A percentile compares a stretch with the other conserved stretches of the same genome.
These are phyloP conservation scores for Thelonectria rubi DNA, from an alignment of 2,329 filamentous ascomycete species.

Conservation along the genomic window DNA sequence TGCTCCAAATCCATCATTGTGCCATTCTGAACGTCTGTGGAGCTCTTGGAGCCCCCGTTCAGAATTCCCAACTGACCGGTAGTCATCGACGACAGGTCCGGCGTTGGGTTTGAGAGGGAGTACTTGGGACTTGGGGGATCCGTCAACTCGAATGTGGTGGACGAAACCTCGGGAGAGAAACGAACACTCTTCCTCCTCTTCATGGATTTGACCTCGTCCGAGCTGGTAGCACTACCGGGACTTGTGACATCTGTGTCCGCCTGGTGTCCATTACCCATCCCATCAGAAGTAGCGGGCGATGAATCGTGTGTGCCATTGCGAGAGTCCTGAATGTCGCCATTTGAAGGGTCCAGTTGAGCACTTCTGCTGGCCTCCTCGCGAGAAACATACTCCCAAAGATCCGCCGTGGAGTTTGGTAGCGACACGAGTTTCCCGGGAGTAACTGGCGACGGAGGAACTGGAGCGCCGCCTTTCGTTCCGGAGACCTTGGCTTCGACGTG, in stretches of 20 bases:
- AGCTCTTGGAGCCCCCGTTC: conserved; percentile 11
- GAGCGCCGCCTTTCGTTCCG: conserved; percentile 14
- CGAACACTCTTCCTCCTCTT: conserved; percentile 72
- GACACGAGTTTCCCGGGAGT: conserved; percentile 58
- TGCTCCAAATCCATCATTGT: conserved; percentile 73
- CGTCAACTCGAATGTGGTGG: conserved; percentile 64
- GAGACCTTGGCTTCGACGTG: conserved; percentile 9
- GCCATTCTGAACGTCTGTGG: not conserved
- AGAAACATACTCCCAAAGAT: conserved; percentile 35
- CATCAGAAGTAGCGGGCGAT: not conserved
- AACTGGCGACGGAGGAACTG: conserved; percentile 49
- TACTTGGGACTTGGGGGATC: conserved; percentile 62
- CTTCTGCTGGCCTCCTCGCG: not conserved
- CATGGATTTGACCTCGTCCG: conserved; percentile 32
- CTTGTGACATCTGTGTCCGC: conserved; percentile 16
- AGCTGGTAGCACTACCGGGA: conserved; percentile 17
- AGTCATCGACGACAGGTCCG: conserved; percentile 19
- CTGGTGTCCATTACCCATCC: conserved; percentile 18
- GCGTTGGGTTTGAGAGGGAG: conserved; percentile 31
- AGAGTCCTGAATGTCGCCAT: not conserved
- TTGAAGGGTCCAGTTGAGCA: not conserved
- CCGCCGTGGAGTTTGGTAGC: conserved; percentile 63
- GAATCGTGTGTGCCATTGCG: not conserved
- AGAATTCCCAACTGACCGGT: conserved; percentile 24
- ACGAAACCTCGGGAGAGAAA: conserved; percentile 74